Evolutionary conservation across 805 yeast genomes (phyloP), one percentile per base, ranked within the genome.

Genomic region (Ascoidea asiatica): DNA sequence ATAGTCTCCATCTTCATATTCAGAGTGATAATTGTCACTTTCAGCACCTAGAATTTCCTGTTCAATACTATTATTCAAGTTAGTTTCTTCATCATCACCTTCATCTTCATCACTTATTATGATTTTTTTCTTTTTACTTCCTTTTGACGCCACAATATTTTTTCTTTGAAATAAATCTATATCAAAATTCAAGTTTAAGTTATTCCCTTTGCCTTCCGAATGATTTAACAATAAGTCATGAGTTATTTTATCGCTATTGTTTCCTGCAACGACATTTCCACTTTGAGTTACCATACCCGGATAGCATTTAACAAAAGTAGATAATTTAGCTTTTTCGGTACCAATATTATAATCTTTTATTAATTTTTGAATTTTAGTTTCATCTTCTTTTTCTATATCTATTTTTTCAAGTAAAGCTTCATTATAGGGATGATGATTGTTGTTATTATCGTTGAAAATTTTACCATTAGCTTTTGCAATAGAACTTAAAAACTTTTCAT

Each of bases 1-100:
- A 20, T 54, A 57, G 19, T 56, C 56, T 44, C 65, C 66, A 48
- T 71, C 79, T 36, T 63, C 48, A 13, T 46, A 44, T 21, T 42
- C 48, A 33, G 48, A 57, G 17, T 53, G 58, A n/a, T 49, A 54
- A 8, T 44, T 53, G 18, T 44, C 49, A 6, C 52, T 53, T 5
- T 46, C 52, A 2, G n/a, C n/a, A n/a, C 42, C 46, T 19, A 11
- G 20, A 18, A 17, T 4, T 18, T 29, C 17, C 19, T n/a, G 13
- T 2, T 13, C 22, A 21, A 13, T 19, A 19, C 22, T 22, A 19
- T 36, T 22, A 18, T 21, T 37, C 19, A 38, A 42, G 8, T 37
- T 22, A 17, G 15, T 21, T 18, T 19, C 41, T 18, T 2, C 39
- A 19, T 22, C 33, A 8, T 29, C 35, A 29, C 37, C 41, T 19